Percentiles rank a stretch among this genome's conserved stretches.
phyloP scores from a whole-genome alignment of 2,329 filamentous ascomycete species.

The Paraphaeosphaeria sporulosa region DNA sequence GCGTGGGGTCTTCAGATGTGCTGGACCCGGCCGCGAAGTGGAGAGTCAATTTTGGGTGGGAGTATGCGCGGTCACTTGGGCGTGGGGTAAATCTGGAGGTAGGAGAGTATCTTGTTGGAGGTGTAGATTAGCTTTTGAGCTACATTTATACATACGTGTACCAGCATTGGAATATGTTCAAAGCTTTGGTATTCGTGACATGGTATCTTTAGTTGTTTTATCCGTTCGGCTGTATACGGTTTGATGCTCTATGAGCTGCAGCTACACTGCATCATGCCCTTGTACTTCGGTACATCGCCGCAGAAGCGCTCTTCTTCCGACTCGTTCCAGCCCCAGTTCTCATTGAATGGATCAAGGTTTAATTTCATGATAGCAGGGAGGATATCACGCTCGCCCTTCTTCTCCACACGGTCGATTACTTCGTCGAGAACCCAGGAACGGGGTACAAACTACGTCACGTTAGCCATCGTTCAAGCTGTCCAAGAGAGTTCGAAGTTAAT shows the following conservation, averaged over 20 bases:
- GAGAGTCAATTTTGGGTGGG: slow-evolving; percentile 82
- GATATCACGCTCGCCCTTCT: slow-evolving; percentile 80
- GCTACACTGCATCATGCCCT: slow-evolving; percentile 89
- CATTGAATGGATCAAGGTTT: slow-evolving; percentile 83
- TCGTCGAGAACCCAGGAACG: slow-evolving; percentile 94
- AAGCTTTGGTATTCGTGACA: not conserved
- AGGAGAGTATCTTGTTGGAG: slow-evolving; percentile 66
- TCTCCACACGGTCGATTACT: slow-evolving; percentile 87
- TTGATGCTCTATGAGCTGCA: slow-evolving; percentile 72
- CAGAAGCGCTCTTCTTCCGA: slow-evolving; percentile 84
- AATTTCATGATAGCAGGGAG: slow-evolving; percentile 81
- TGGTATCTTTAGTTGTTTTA: not conserved
- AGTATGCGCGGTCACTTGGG: slow-evolving; percentile 74
- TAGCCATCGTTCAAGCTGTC: slow-evolving; percentile 14
- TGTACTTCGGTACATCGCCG: slow-evolving; percentile 80
- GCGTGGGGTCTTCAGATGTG: slow-evolving; percentile 63
- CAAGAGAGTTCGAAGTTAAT: not conserved
- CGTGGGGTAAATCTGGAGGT: slow-evolving; percentile 79
- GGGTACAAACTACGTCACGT: slow-evolving; percentile 72
- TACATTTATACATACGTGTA: not conserved
- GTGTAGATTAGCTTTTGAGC: slow-evolving; percentile 33
- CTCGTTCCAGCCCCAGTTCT: slow-evolving; percentile 72
- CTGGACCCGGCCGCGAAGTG: slow-evolving; percentile 76
- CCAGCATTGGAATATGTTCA: not conserved
- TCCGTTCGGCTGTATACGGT: not conserved